Evolutionary conservation across 192 early-diverging fungal species (phyloP), one percentile per base, ranked within the genome.

Genomic region (Dimargaris verticillata): DNA sequence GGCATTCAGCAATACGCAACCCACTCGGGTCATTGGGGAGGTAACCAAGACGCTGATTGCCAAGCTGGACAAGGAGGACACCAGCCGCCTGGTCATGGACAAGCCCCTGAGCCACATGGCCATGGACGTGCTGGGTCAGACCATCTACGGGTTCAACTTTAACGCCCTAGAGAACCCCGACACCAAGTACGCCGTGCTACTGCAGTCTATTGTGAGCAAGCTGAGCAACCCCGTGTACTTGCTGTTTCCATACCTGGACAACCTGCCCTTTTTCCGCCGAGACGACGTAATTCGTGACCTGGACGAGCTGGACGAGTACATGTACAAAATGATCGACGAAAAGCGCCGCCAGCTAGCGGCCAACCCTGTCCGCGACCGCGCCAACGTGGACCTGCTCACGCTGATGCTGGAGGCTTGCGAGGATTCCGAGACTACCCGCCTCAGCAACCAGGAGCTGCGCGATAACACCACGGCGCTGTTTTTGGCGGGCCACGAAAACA

Each of bases 401-500:
- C 66, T 81, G 59, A 71, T 81, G 76, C 66, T 81, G 12, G 75
- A 81, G 62, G 74, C 75, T 5, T 68, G 73, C 61, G 70, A 70
- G 41, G 61, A 70, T 43, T 68, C 70, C 38, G 71, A 68, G 17
- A 24, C 38, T 25, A 42, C 51, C 3, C 45, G 24, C 42, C 48
- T 60, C 13, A 52, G 69, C 63, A 59, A 65, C 17, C 64, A 74
- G 63, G 70, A 74, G 63, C 63, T 76, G 25, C 71, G 71, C 43
- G 70, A 74, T 68, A 73, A 81, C 44, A 63, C 74, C 26, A 65
- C 68, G 4, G 66, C 76, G 49, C 80, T 80, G 63, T 80, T 78
- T 28, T 64, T 76, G 29, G 79, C 75, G 17, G 79, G 78, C 47
- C 73, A 79, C 44, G 78, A 82, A 59, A 82, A 77, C 25, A 82